phyloP scores from a whole-genome alignment of 306 rosid genomes.

The Vicia villosa region DNA sequence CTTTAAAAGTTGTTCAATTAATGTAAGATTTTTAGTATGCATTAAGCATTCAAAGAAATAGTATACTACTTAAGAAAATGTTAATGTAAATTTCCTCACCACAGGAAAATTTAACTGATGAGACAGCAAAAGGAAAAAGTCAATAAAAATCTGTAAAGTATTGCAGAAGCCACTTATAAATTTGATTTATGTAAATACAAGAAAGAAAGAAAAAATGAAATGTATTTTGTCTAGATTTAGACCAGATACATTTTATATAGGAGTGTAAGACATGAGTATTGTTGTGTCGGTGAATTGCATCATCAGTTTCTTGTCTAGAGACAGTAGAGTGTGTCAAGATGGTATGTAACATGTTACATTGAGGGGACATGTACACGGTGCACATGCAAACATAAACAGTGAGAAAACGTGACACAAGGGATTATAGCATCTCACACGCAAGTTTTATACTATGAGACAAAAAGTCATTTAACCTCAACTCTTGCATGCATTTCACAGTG shows the following conservation, averaged over 20 bases:
- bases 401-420: conserved; percentile 25
- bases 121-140: background rate
- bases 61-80: background rate
- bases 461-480: too few species aligned
- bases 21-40: background rate
- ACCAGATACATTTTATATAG: background rate
- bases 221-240: background rate
- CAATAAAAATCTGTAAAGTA: too few species aligned
- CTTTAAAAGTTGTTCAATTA: background rate
- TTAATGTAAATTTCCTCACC: background rate
- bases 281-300: conserved; percentile 10
- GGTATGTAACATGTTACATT: background rate
- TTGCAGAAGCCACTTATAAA: too few species aligned
- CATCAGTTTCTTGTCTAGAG: background rate
- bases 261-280: too few species aligned
- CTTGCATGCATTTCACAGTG: too few species aligned
- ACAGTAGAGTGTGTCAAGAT: background rate
- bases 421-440: background rate
- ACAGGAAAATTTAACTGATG: too few species aligned
- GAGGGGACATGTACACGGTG: conserved; percentile 4
- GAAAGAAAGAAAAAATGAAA: background rate
- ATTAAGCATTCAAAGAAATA: background rate
- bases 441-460: too few species aligned
- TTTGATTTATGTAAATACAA: too few species aligned
- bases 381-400: conserved; percentile 27